Conservation (phyloP, 73 alveolate species). For the Symbiodinium natans region DNA sequence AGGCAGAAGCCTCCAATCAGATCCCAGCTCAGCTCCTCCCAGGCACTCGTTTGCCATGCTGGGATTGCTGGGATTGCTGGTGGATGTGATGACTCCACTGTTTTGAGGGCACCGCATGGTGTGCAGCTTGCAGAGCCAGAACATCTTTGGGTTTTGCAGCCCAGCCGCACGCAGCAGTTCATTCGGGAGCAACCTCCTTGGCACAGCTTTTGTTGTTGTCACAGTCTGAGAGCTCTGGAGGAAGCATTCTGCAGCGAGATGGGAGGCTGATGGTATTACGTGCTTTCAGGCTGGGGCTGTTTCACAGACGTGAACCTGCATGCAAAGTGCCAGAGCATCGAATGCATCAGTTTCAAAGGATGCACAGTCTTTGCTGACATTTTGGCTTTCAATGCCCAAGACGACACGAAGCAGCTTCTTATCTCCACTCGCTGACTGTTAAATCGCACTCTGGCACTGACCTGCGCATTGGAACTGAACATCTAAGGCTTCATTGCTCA, state of each 20-base stretch:
- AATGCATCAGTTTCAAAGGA: not conserved
- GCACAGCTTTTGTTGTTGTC: too few relatives aligned
- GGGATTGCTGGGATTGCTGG: too few relatives aligned
- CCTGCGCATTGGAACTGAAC: too few relatives aligned
- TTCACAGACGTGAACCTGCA: not conserved
- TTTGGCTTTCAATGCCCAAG: conserved; percentile 53
- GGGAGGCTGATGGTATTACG: conserved; percentile 44
- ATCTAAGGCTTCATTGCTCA: too few relatives aligned
- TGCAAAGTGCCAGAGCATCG: not conserved
- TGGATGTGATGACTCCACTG: too few relatives aligned
- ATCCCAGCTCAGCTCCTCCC: too few relatives aligned
- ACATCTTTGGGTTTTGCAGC: conserved; percentile 30
- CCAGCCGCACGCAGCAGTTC: not conserved
- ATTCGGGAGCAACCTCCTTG: not conserved
- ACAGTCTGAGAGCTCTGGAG: too few relatives aligned
- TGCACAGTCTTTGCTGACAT: conserved; percentile 6
- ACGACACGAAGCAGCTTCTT: conserved; percentile 27
- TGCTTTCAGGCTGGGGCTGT: conserved; percentile 6
- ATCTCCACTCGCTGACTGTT: too few relatives aligned
- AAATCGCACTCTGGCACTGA: too few relatives aligned
- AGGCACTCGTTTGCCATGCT: too few relatives aligned
- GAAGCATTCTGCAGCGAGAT: conserved; percentile 25
- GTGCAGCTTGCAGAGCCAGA: not conserved
- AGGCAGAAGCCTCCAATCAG: too few relatives aligned
- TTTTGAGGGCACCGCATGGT: not conserved